Percentiles rank a stretch among this genome's conserved stretches.
Conservation (phyloP, 2,329 filamentous ascomycete genomes). For the Alternaria triticimaculans region DNA sequence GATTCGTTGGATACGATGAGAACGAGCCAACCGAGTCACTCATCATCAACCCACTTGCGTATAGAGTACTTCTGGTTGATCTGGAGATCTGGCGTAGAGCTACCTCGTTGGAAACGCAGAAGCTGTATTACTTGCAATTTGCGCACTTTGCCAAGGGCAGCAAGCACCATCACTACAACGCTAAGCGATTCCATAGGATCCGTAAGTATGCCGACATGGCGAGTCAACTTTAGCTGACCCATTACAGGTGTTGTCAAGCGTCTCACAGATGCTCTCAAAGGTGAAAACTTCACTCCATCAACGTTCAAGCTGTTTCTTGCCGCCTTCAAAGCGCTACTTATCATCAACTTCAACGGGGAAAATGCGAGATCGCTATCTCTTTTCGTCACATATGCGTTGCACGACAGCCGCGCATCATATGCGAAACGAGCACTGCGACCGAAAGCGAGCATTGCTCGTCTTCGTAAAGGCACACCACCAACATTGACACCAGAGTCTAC, state of each 20-base stretch:
- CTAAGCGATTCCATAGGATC: slow-evolving; percentile 85
- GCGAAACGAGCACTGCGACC: slow-evolving; percentile 44
- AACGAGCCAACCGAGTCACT: slow-evolving; percentile 83
- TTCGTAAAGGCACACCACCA: slow-evolving; percentile 37
- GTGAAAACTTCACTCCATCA: slow-evolving; percentile 75
- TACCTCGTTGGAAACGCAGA: slow-evolving; percentile 76
- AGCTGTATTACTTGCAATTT: slow-evolving; percentile 93
- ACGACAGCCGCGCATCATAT: slow-evolving; percentile 62
- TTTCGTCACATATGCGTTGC: slow-evolving; percentile 91
- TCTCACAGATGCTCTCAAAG: slow-evolving; percentile 87
- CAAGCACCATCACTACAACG: slow-evolving; percentile 92
- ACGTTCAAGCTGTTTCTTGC: slow-evolving; percentile 77
- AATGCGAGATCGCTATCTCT: slow-evolving; percentile 85
- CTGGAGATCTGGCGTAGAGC: slow-evolving; percentile 86
- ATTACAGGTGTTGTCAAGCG: slow-evolving; percentile 82
- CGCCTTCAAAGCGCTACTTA: slow-evolving; percentile 80
- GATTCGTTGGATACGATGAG: slow-evolving; percentile 88
- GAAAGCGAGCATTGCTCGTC: slow-evolving; percentile 41
- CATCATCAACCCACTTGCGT: slow-evolving; percentile 94
- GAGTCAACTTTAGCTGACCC: slow-evolving; percentile 24
- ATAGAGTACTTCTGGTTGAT: slow-evolving; percentile 89
- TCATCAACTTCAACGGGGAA: slow-evolving; percentile 81
- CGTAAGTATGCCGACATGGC: slow-evolving; percentile 63
- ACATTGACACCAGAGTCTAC: slow-evolving; percentile 37
- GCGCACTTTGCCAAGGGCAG: slow-evolving; percentile 86